These are phyloP conservation scores for Nakazawaea molendinolei DNA, from an alignment of 805 yeast species.

Conservation along the genomic window DNA sequence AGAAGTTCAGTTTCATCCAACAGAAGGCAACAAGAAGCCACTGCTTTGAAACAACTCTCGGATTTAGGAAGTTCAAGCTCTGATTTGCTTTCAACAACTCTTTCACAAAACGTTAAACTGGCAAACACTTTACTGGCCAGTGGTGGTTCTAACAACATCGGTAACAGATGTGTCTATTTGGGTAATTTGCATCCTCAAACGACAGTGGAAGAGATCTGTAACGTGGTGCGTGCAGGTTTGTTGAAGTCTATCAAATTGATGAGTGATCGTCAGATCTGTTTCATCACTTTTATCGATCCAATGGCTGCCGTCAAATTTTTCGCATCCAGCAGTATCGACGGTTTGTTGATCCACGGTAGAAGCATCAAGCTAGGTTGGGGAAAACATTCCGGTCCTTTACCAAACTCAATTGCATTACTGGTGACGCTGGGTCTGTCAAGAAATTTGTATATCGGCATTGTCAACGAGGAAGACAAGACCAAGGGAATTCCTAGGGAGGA, in stretches of 20 bases:
- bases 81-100: constrained; percentile 12
- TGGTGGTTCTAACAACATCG: constrained; percentile 19
- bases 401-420: constrained; percentile 48
- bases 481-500: constrained; percentile 37
- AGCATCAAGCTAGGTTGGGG: constrained; percentile 70
- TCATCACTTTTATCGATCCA: constrained; percentile 62
- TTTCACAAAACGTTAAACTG: constrained; percentile 3
- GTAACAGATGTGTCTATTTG: constrained; percentile 64
- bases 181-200: constrained; percentile 62
- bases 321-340: constrained; percentile 52
- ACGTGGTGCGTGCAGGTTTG: constrained; percentile 72
- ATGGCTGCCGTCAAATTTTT: constrained; percentile 61
- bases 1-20: too few species aligned
- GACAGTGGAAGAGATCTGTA: constrained; percentile 67
- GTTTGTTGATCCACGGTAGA: constrained; percentile 54
- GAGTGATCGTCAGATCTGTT: constrained; percentile 53
- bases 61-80: constrained; percentile 8
- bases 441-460: constrained; percentile 66
- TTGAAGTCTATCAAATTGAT: constrained; percentile 51
- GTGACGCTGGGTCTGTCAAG: constrained; percentile 72
- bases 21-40: neutral
- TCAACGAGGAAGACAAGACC: constrained; percentile 30
- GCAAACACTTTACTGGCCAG: constrained; percentile 4
- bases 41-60: constrained; percentile 8
- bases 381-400: constrained; percentile 57